phyloP scores from a whole-genome alignment of 2,329 filamentous ascomycete genomes.

The Colletotrichum endophyticum region DNA sequence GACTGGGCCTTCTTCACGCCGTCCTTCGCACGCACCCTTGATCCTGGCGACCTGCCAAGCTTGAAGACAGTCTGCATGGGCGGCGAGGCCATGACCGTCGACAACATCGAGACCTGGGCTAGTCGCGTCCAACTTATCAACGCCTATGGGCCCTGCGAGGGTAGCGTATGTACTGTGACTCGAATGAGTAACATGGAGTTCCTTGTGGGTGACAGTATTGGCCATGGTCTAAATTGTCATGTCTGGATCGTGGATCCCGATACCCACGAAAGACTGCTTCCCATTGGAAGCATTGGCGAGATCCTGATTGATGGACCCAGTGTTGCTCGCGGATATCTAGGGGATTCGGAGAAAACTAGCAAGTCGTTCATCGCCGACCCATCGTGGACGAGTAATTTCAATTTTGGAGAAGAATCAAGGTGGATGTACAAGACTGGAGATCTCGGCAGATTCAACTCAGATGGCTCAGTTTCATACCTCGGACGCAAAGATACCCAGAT shows the following conservation, averaged over 20 bases:
- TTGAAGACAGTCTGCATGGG: constrained; percentile 9
- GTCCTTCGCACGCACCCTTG: constrained; percentile 4
- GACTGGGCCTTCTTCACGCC: constrained; percentile 15
- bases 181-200: neutral
- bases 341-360: neutral
- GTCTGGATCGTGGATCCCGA: constrained; percentile 29
- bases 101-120: neutral
- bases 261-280: constrained; percentile 24
- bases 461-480: constrained; percentile 7
- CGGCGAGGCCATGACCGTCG: constrained; percentile 8
- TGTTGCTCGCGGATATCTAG: constrained; percentile 24
- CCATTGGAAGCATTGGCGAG: constrained; percentile 29
- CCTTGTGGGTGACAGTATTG: neutral
- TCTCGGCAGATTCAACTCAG: neutral
- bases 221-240: neutral
- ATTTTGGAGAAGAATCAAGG: neutral
- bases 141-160: constrained; percentile 9
- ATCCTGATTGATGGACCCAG: constrained; percentile 30
- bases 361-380: neutral
- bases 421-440: constrained; percentile 21
- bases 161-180: constrained; percentile 17
- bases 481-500: constrained; percentile 34
- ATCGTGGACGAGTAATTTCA: neutral
- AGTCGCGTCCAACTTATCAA: constrained; percentile 1
- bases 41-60: neutral